Percentiles rank a stretch among this genome's conserved stretches.
These are phyloP conservation scores for Suhomyces xylopsoci DNA, from an alignment of 805 yeast species.

Conservation along the genomic window DNA sequence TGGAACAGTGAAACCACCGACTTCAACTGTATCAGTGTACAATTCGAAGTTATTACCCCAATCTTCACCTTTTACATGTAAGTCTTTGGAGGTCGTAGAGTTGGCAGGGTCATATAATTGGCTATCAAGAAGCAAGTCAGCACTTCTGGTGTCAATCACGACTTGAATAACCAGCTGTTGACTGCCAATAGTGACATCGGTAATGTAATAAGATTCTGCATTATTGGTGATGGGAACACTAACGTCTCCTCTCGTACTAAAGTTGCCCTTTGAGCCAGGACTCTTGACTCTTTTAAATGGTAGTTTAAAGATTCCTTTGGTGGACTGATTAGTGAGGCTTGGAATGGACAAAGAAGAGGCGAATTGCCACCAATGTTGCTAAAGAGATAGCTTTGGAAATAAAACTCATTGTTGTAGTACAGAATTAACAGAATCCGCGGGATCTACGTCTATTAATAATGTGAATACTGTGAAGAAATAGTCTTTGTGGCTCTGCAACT, in stretches of 20 bases:
- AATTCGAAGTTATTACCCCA: too few relatives aligned
- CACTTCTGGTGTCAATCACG: not conserved
- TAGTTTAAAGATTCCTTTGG: not conserved
- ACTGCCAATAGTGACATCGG: not conserved
- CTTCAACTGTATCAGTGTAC: not conserved
- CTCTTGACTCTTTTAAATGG: not conserved
- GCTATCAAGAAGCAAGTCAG: not conserved
- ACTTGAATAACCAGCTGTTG: not conserved
- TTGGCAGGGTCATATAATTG: too few relatives aligned
- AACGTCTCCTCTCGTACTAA: not conserved
- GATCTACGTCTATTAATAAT: too few relatives aligned
- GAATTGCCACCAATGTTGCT: not conserved
- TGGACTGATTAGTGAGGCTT: not conserved
- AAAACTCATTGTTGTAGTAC: too few relatives aligned
- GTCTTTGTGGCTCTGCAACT: not conserved
- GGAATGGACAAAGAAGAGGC: not conserved
- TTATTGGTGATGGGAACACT: too few relatives aligned
- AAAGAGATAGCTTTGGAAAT: not conserved
- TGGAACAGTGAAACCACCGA: not conserved
- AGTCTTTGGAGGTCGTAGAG: too few relatives aligned
- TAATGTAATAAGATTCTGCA: too few relatives aligned
- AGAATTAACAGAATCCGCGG: too few relatives aligned
- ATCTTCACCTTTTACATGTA: too few relatives aligned
- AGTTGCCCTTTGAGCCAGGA: not conserved
- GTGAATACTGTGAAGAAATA: too few relatives aligned